Evolutionary conservation across 352 stramenopile species (phyloP), one percentile per base, ranked within the genome.

Genomic region (Globisporangium okanoganense): DNA sequence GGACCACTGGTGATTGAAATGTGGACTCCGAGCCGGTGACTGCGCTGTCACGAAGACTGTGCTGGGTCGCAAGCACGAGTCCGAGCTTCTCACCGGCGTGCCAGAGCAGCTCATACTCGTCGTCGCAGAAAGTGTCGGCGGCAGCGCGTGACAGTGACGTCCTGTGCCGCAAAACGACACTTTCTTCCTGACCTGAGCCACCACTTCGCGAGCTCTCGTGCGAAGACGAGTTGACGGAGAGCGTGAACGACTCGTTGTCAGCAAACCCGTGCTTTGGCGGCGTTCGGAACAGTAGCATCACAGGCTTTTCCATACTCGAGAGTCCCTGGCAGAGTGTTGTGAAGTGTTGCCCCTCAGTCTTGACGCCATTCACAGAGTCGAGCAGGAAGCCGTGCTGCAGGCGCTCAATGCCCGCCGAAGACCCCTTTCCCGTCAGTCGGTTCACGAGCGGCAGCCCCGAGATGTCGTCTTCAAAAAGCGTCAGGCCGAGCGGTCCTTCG

Each of bases 361-460:
- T 65, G 29, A 63, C 31, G 6, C 77, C 76, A 43, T 91, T 89
- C 31, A 91, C 75, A 9, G 75, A 76, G 10, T 71, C 64, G 2
- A 91, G 71, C 16, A 74, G 52, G 55, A 69, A 79, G 3, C 79
- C 82, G 33, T 80, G 67, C 10, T 76, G 62, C 9, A 91, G 47
- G 0, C 50, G 57, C 12, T 80, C 72, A 18, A 91, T 64, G 8
- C 75, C 73, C 2, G 40, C 43, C 2, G 76, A 71, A 0, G 62
- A 72, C 0, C 82, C 79, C 58, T 85, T 85, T n/a, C 79, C 79
- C n/a, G 82, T 91, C 51, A 91, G 72, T 14, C 82, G 79, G 55
- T 83, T 84, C 55, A 91, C 77, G 9, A 79, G n/a, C 13, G 77
- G 64, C 35, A 74, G 65, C 1, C 76, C 74, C 10, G 75, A 79